Evolutionary conservation across 257 asterid species (phyloP).

Genomic region (Mentha longifolia): DNA sequence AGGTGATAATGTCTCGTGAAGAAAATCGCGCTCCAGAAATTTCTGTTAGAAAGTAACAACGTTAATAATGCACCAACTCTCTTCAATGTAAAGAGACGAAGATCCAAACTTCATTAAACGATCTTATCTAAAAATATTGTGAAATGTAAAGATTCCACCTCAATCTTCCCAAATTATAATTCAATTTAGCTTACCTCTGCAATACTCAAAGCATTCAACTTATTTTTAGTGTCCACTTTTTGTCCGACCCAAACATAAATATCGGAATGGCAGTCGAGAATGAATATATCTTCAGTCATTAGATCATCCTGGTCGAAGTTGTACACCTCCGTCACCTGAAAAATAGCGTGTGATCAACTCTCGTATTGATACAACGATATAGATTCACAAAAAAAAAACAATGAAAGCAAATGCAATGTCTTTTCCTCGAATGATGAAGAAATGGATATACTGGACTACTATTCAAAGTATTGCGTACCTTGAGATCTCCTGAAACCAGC

Average conservation of each 20-base stretch:
- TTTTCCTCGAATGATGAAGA: constrained; percentile 1
- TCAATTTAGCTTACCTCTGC: constrained; percentile 64
- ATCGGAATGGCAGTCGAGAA: constrained; percentile 90
- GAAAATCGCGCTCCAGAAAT: constrained; percentile 85
- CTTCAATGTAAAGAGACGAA: constrained; percentile 21
- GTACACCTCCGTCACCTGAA: constrained; percentile 88
- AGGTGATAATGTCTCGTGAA: constrained; percentile 78
- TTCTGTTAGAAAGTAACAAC: constrained; percentile 56
- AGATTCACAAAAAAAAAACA: not conserved
- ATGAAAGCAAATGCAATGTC: constrained; percentile 11
- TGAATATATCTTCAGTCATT: constrained; percentile 91
- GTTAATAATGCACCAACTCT: not conserved
- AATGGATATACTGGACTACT: not conserved
- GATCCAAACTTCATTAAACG: not conserved
- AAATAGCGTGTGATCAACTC: constrained; percentile 29
- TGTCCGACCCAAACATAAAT: constrained; percentile 96
- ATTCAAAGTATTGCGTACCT: constrained; percentile 55
- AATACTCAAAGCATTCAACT: constrained; percentile 68
- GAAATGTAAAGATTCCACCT: not conserved
- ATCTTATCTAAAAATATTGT: not conserved
- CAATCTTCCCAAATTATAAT: constrained; percentile 15
- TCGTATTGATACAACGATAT: constrained; percentile 1
- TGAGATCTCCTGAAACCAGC: constrained; percentile 74
- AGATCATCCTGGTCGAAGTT: constrained; percentile 94
- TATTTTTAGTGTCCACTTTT: constrained; percentile 69